These are phyloP conservation scores for Isatis tinctoria DNA, from an alignment of 345 rosid species.

Conservation along the genomic window DNA sequence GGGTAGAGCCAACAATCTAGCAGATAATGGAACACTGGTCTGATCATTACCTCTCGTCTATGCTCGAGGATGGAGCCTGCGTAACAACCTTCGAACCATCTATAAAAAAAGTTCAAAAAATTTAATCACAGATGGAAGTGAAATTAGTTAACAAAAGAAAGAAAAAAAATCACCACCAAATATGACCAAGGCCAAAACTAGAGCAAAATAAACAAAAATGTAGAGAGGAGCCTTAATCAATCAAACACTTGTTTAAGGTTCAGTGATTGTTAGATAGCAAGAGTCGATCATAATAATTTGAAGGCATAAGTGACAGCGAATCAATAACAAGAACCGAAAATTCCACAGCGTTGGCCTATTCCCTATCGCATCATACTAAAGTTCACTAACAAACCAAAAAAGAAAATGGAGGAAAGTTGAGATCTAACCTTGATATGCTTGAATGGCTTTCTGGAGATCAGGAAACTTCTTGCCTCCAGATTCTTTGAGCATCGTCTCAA, in stretches of 20 bases:
- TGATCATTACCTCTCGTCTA: conserved; percentile 60
- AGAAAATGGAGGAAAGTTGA: neutral
- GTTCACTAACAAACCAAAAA: neutral
- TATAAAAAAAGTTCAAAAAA: conserved; percentile 21
- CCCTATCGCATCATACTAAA: neutral
- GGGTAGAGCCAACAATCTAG: neutral
- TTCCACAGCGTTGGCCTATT: neutral
- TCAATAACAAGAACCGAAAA: neutral
- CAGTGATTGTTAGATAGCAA: neutral
- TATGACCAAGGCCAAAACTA: too few relatives aligned
- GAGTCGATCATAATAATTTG: neutral
- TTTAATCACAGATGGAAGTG: conserved; percentile 4
- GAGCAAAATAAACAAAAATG: neutral
- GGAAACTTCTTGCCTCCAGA: conserved; percentile 74
- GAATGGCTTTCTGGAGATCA: conserved; percentile 85
- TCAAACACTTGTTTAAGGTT: neutral
- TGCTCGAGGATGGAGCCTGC: conserved; percentile 41
- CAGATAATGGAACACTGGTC: conserved; percentile 6
- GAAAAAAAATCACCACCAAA: neutral
- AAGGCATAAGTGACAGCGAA: neutral
- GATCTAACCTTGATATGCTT: conserved; percentile 66
- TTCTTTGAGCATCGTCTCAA: conserved; percentile 96
- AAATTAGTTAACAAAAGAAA: conserved; percentile 1
- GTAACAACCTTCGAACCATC: conserved; percentile 56
- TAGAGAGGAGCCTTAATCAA: neutral